phyloP scores from a whole-genome alignment of 768 basidiomycete genomes.

The Naganishia kalamii region DNA sequence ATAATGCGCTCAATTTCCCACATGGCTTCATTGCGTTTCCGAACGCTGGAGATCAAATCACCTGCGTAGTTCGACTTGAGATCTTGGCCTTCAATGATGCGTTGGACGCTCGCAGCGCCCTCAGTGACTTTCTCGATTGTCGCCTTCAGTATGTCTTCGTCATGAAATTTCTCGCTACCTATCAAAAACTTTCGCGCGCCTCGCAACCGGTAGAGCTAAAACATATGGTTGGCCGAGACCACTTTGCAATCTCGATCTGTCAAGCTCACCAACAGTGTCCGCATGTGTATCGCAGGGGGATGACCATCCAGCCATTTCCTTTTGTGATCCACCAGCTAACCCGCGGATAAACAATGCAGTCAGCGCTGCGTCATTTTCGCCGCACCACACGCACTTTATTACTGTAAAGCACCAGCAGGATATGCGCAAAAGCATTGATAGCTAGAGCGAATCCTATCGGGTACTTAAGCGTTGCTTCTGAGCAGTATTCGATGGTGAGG shows the following conservation, averaged over 20 bases:
- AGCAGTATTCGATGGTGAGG: not conserved
- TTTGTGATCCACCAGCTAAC: not conserved
- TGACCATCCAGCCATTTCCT: not conserved
- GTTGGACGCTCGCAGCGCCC: not conserved
- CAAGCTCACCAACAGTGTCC: not conserved
- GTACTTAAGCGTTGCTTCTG: not conserved
- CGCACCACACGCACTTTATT: not conserved
- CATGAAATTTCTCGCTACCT: not conserved
- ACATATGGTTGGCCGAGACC: not conserved
- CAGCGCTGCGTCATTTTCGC: not conserved
- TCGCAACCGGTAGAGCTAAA: not conserved
- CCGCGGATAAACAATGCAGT: not conserved
- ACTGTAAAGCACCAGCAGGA: not conserved
- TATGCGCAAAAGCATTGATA: not conserved
- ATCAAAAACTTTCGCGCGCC: not conserved
- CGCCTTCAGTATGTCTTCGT: not conserved
- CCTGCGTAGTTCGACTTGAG: not conserved
- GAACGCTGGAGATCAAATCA: not conserved
- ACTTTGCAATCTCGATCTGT: not conserved
- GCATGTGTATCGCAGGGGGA: not conserved
- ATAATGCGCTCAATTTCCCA: not conserved
- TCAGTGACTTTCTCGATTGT: not conserved
- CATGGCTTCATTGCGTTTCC: not conserved
- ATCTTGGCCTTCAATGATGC: not conserved
- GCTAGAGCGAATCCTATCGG: not conserved